Evolutionary conservation across 2,329 filamentous ascomycete genomes (phyloP).

Genomic region (Penicillium janthinellum): DNA sequence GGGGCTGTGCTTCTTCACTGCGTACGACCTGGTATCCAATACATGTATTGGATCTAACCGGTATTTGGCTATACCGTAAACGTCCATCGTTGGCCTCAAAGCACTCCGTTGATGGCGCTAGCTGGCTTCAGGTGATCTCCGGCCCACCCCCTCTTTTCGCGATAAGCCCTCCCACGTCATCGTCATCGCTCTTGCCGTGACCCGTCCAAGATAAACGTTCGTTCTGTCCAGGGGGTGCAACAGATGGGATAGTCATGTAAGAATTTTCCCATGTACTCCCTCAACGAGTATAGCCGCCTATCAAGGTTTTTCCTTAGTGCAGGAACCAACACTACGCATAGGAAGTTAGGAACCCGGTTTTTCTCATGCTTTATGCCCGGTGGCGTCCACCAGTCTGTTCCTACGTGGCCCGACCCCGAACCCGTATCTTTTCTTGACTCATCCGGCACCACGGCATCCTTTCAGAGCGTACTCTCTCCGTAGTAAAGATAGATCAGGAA

Average conservation of each 20-base stretch:
- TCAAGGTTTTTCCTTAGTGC: constrained; percentile 3
- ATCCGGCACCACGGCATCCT: constrained; percentile 25
- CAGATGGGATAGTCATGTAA: background rate
- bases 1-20: background rate
- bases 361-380: constrained; percentile 1
- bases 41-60: background rate
- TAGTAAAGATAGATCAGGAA: background rate
- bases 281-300: background rate
- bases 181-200: constrained; percentile 2
- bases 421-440: constrained; percentile 23
- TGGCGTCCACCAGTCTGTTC: constrained; percentile 24
- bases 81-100: background rate
- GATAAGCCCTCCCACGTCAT: constrained; percentile 31
- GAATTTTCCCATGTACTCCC: background rate
- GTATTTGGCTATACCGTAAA: background rate
- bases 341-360: background rate
- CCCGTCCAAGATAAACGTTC: background rate
- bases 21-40: background rate
- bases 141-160: constrained; percentile 32
- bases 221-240: background rate
- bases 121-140: constrained; percentile 8
- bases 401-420: background rate
- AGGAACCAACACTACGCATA: constrained; percentile 6
- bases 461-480: background rate
- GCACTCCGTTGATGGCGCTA: constrained; percentile 14